phyloP scores from a whole-genome alignment of 148 eudicot genomes.

The Persicaria tinctoria region DNA sequence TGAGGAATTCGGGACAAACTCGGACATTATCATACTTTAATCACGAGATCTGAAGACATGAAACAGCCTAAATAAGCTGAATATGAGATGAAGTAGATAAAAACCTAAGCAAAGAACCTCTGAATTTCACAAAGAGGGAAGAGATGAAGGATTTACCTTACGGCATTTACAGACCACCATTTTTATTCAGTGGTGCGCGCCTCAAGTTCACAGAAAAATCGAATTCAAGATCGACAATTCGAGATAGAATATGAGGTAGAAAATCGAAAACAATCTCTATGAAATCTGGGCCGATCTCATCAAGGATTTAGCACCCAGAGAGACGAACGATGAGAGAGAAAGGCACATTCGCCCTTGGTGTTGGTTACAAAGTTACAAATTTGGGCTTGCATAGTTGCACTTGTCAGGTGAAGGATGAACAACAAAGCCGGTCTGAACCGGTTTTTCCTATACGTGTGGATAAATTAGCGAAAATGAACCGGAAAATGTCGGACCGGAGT shows the following conservation, averaged over 20 bases:
- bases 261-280: slow-evolving; percentile 8
- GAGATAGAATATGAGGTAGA: slow-evolving; percentile 15
- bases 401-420: too few relatives aligned
- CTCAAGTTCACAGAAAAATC: not conserved
- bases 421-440: too few relatives aligned
- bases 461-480: too few relatives aligned
- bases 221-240: slow-evolving; percentile 16
- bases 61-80: not conserved
- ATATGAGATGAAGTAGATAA: not conserved
- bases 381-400: too few relatives aligned
- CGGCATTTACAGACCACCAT: slow-evolving; percentile 99
- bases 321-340: not conserved
- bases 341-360: not conserved
- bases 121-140: not conserved
- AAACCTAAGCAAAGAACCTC: not conserved
- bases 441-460: too few relatives aligned
- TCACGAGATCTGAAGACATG: slow-evolving; percentile 19
- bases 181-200: slow-evolving; percentile 24
- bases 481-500: too few relatives aligned
- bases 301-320: slow-evolving; percentile 23
- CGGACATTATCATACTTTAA: not conserved
- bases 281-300: slow-evolving; percentile 16
- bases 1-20: not conserved
- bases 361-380: not conserved
- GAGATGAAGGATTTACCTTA: slow-evolving; percentile 39